Conservation (phyloP, 75 land plant genomes). For the Adiantum capillusveneris region DNA sequence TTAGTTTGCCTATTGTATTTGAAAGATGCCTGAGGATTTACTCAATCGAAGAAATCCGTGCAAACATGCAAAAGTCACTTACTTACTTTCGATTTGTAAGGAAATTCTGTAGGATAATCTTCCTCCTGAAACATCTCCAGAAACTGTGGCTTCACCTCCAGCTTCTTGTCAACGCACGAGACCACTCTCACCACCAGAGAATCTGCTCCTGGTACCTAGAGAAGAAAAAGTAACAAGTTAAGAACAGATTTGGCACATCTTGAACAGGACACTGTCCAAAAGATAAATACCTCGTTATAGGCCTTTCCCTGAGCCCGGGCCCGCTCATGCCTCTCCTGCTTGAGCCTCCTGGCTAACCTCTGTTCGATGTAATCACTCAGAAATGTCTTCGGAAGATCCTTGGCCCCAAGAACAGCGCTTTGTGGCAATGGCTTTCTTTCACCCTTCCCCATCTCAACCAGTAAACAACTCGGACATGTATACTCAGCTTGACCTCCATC, state of each 20-base stretch:
- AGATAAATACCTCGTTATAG: constrained; percentile 49
- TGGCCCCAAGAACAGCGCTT: constrained; percentile 47
- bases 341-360: constrained; percentile 41
- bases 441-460: constrained; percentile 44
- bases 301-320: constrained; percentile 39
- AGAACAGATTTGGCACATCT: no score
- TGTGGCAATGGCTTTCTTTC: constrained; percentile 34
- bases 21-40: no score
- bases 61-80: no score
- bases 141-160: constrained; percentile 42
- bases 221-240: not conserved
- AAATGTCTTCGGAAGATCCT: constrained; percentile 58
- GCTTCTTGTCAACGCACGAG: constrained; percentile 49
- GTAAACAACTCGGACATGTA: constrained; percentile 54
- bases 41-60: no score
- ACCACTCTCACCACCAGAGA: constrained; percentile 57
- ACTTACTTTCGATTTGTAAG: constrained; percentile 75
- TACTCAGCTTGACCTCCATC: constrained; percentile 41
- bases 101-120: constrained; percentile 51
- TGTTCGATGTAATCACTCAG: constrained; percentile 78
- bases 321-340: constrained; percentile 54
- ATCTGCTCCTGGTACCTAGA: constrained; percentile 46
- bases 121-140: constrained; percentile 47
- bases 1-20: no score
- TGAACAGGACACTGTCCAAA: no score